A percentile compares a stretch with the other conserved stretches of the same genome.
These are phyloP conservation scores for Talaromyces sp. DNA, from an alignment of 2,329 filamentous ascomycete genomes.

Conservation along the genomic window DNA sequence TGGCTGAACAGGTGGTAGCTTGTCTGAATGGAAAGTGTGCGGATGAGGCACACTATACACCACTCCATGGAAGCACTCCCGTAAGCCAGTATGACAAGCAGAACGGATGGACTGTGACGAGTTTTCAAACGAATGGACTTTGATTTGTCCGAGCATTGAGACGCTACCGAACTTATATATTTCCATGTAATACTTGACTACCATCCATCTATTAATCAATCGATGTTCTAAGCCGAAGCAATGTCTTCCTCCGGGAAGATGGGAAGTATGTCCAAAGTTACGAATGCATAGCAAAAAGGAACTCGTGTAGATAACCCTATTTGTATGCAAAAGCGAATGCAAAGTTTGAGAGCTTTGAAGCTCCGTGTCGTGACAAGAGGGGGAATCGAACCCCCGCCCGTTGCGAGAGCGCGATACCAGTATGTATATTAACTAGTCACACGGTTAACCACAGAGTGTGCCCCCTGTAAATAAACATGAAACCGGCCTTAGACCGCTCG, in stretches of 20 bases:
- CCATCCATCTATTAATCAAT: no score
- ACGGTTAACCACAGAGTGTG: neutral
- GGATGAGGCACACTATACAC: constrained; percentile 10
- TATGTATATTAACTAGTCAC: neutral
- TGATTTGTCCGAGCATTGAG: neutral
- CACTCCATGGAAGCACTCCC: constrained; percentile 10
- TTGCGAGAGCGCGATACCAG: neutral
- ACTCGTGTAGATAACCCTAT: neutral
- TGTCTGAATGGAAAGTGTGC: constrained; percentile 15
- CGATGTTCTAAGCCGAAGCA: no score
- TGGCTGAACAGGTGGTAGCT: constrained; percentile 31
- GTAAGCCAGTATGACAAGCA: constrained; percentile 9
- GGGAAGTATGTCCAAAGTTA: neutral
- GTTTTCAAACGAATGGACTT: constrained; percentile 15
- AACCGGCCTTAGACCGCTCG: neutral
- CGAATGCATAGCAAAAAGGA: neutral
- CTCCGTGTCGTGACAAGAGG: neutral
- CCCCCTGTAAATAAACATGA: neutral
- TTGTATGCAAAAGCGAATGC: neutral
- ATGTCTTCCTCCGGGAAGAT: neutral
- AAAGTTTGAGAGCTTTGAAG: neutral
- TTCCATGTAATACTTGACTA: no score
- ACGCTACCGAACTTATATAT: neutral
- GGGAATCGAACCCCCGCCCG: constrained; percentile 1
- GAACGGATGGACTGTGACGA: constrained; percentile 18